A percentile compares a stretch with the other conserved stretches of the same genome.
Evolutionary conservation across 2,329 filamentous ascomycete species (phyloP).

Genomic region (Cladosporium sp.): DNA sequence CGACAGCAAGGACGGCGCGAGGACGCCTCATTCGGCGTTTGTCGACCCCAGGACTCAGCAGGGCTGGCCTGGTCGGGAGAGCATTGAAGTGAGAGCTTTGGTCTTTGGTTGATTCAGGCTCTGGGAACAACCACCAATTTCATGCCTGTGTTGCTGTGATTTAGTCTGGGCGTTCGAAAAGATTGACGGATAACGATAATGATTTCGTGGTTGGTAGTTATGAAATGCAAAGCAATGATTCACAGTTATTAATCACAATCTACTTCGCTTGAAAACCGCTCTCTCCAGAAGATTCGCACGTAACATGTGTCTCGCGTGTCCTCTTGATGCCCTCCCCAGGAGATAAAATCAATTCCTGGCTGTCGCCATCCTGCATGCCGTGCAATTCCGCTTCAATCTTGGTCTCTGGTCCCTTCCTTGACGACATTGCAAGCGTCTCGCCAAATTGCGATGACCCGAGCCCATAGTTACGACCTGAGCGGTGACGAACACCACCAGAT

Average conservation of each 20-base stretch:
- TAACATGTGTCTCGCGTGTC: conserved; percentile 3
- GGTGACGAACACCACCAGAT: not conserved
- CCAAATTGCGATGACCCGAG: not conserved
- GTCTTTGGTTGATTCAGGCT: conserved; percentile 62
- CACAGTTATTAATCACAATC: not conserved
- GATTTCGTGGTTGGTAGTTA: not conserved
- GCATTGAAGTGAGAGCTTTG: conserved; percentile 84
- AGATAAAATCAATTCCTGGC: conserved; percentile 3
- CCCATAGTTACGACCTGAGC: not conserved
- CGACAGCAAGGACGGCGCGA: conserved; percentile 44
- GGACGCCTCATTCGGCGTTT: conserved; percentile 75
- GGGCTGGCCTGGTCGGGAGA: conserved; percentile 68
- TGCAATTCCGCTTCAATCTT: not conserved
- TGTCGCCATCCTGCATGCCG: conserved; percentile 2
- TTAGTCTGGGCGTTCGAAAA: not conserved
- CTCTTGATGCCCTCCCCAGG: conserved; percentile 1
- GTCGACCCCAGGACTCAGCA: conserved; percentile 71
- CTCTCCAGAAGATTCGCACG: not conserved
- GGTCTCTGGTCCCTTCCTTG: not conserved
- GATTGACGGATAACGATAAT: not conserved
- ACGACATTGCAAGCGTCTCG: not conserved
- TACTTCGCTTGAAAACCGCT: not conserved
- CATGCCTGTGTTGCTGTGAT: not conserved
- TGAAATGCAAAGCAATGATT: not conserved
- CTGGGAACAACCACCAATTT: not conserved